These are phyloP conservation scores for Suhomyces yuchorum DNA, from an alignment of 1,139 yeast species.

Conservation along the genomic window DNA sequence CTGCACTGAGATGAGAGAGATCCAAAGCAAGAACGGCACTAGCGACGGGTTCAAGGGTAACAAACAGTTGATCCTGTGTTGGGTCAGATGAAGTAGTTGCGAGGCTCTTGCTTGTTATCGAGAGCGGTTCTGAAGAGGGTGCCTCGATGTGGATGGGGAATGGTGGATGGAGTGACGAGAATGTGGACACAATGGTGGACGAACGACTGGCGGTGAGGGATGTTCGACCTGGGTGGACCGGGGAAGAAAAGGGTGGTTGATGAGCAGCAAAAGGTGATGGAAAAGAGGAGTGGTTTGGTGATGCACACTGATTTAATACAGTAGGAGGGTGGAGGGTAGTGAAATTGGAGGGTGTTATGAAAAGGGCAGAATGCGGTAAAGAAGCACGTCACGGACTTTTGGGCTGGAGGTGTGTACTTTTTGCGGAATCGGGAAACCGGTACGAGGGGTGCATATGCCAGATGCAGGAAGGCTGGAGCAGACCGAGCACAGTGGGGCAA, in stretches of 20 bases:
- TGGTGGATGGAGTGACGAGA: not conserved
- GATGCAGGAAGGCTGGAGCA: not conserved
- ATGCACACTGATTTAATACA: not conserved
- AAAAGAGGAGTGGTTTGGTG: not conserved
- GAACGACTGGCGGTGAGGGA: not conserved
- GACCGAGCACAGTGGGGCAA: too few species aligned
- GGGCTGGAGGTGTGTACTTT: slow-evolving; percentile 5
- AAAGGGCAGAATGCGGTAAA: slow-evolving; percentile 7
- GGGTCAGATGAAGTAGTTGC: too few species aligned
- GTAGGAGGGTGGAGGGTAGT: not conserved
- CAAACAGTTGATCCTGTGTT: not conserved
- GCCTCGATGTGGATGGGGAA: not conserved
- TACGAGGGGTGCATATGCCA: not conserved
- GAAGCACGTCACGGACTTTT: slow-evolving; percentile 7
- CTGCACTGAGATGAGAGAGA: too few species aligned
- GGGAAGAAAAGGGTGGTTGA: not conserved
- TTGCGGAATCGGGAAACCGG: slow-evolving; percentile 7
- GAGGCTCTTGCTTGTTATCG: not conserved
- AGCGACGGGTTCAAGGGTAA: not conserved
- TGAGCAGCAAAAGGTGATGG: not conserved
- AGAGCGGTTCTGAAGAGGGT: not conserved
- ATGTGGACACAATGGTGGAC: not conserved
- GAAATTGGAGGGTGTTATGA: slow-evolving; percentile 1
- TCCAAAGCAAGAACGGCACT: not conserved
- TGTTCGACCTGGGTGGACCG: not conserved